Evolutionary conservation across 192 early-diverging fungal genomes (phyloP), one percentile per base, ranked within the genome.

Genomic region (Backusella liffmaniae): DNA sequence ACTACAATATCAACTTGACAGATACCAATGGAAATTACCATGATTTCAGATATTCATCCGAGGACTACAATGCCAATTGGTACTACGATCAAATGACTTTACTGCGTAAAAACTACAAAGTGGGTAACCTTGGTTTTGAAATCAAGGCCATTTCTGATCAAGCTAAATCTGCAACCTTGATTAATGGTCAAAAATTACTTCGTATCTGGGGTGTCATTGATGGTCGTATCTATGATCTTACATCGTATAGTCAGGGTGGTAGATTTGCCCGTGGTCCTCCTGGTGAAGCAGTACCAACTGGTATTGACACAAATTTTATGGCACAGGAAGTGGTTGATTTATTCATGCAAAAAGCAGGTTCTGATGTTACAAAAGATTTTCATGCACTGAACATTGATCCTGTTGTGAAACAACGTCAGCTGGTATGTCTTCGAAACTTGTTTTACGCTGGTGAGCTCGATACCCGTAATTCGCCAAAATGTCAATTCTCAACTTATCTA

Each of bases 401-500:
- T 0, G 76, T 69, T 12, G 12, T 79, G 9, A 74, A 80, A 46
- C 7, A 78, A 18, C 73, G 82, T 30, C 81, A 82, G 18, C 39
- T 84, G 77, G 71, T 83, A 13, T 94, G 93, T 73, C 75, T 94
- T 30, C 83, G 94, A 37, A 84, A 86, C 51, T 76, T 86, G 21
- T 91, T 91, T 75, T 90, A 89, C 76, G 84, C 91, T n/a, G 93
- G 91, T 44, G 77, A 88, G 8, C 72, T 94, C 68, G 93, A 94
- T 75, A 81, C 84, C 13, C 88, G 93, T 30, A 81, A 88, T 21
- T 84, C 86, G 15, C 76, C 85, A 70, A 90, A 74, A 77, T 90
- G 83, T 81, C 84, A 81, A 51, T 86, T 93, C 76, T 86, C 91
- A 18, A 92, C 91, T 70, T 93, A 92, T 76, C 85, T 94, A 13